Evolutionary conservation across 2,329 filamentous ascomycete genomes (phyloP), one percentile per base, ranked within the genome.

Genomic region (Colletotrichum musae): DNA sequence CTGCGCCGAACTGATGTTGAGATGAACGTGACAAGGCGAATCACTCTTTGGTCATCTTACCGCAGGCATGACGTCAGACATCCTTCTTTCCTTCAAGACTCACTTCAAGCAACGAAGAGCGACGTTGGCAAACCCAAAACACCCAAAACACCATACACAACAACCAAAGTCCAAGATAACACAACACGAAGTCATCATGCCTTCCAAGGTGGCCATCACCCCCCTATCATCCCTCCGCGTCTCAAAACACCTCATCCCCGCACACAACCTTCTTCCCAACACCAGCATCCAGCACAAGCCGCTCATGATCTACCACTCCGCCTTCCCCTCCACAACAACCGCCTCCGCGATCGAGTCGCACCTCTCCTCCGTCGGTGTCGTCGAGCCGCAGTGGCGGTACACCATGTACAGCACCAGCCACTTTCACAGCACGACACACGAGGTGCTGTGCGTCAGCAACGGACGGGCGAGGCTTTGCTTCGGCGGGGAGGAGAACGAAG

Each of bases 401-500:
- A 89, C 88, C 16, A 93, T 93, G 90, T 93, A 91, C 77, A 78
- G 77, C 43, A 86, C 85, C 6, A 88, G 86, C 1, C 91, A 93
- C 78, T 93, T 91, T 77, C 91, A 93, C 79, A 88, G 84, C 73
- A 92, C 86, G 0, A 86, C 88, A 0, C 91, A 93, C 75, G 90
- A 93, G 79, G 86, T 93, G 3, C 84, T 94, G 2, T 87, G 84
- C 72, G 84, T 93, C 56, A 84, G 85, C 50, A 78, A 78, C 2
- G 90, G 91, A 0, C 83, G 80, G 26, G 91, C 92, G 0, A 83
- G 79, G 43, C 81, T 93, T 1, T 91, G 89, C 70, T 93, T 93
- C 71, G 91, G 91, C 5, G 89, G 90, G 15, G 89, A 92, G 72
- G 80, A 82, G 0, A 93, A 92, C 70, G 84, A 87, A 0, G 80